Percentiles rank a stretch among this genome's conserved stretches.
Evolutionary conservation across 768 basidiomycete species (phyloP).

Genomic region (Agrocybe pediades): DNA sequence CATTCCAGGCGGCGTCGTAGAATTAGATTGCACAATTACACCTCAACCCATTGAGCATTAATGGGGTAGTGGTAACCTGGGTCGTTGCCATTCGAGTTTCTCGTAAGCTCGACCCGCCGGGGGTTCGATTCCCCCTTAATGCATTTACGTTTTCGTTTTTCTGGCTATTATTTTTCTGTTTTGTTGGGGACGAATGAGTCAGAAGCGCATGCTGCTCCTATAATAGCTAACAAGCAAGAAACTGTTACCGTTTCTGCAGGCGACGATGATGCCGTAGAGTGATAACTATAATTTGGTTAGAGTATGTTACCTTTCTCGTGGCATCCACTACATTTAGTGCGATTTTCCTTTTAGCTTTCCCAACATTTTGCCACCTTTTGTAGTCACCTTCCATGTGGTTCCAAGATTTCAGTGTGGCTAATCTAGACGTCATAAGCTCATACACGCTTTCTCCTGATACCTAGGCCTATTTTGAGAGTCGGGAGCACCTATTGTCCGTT

Average conservation of each 20-base stretch:
- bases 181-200: slow-evolving; percentile 31
- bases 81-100: slow-evolving; percentile 9
- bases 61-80: slow-evolving; percentile 15
- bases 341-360: slow-evolving; percentile 22
- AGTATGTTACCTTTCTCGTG: slow-evolving; percentile 15
- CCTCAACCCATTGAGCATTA: too few species aligned
- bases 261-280: slow-evolving; percentile 83
- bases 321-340: slow-evolving; percentile 15
- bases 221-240: slow-evolving; percentile 55
- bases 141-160: slow-evolving; percentile 34
- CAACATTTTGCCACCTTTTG: slow-evolving; percentile 8
- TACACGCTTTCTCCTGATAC: too few species aligned
- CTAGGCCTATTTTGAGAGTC: not conserved
- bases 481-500: not conserved
- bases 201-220: slow-evolving; percentile 30
- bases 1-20: too few species aligned
- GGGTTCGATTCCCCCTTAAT: slow-evolving; percentile 89
- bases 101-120: slow-evolving; percentile 69
- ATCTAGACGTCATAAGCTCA: too few species aligned
- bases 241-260: slow-evolving; percentile 58
- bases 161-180: too few species aligned
- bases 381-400: not conserved
- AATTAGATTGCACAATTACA: too few species aligned
- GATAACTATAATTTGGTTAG: slow-evolving; percentile 46
- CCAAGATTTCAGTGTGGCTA: too few species aligned